Base-by-base conservation (phyloP, 1,284 basidiomycete genomes). In the Xerocomus nothofagi region DNA sequence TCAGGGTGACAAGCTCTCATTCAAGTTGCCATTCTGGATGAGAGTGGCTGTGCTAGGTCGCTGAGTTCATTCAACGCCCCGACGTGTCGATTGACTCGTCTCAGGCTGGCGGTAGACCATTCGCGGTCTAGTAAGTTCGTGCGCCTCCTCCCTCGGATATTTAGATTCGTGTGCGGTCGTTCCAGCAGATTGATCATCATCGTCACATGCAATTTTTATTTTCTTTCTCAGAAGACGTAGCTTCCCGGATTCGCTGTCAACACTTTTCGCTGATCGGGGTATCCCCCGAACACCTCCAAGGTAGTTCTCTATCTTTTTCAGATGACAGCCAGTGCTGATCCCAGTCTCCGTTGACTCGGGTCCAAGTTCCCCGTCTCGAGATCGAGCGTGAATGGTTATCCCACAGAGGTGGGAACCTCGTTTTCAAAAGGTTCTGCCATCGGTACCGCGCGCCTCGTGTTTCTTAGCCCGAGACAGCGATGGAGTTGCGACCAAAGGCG, bases 351-450 rank as follows among this genome's bases (percentile, higher is more conserved):
- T 36, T 46, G 0, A 6, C 15, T 32, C 21, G 59, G 63, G 18
- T 1, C 50, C 39, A 1, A 18, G 3, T 41, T 60, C 6, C 54
- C 49, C 6, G 9, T 42, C 21, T 32, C 32, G 39, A 11, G 34
- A 11, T 20, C 38, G 41, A 32, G 26, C 18, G 23, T 24, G 32
- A 32, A 26, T 27, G 20, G 14, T 14, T 34, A 30, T 62, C 57
- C 47, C 63, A 66, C 59, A 54, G 12, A 36, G 43, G 54, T 64
- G 63, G 51, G 61, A 62, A 66, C n/a, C 7, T 3, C 9, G 2
- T 14, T 23, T 44, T 20, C 39, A 39, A n/a, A 11, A 12, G 10
- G 9, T 23, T 26, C 41, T 46, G 24, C 20, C 24, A 31, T 41
- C 47, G 38, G 43, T 49, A 17, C 51, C 49, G 39, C 38, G 33